These are phyloP conservation scores for Pontederia paniculata DNA, from an alignment of 176 grass and related monocot species.

Conservation along the genomic window DNA sequence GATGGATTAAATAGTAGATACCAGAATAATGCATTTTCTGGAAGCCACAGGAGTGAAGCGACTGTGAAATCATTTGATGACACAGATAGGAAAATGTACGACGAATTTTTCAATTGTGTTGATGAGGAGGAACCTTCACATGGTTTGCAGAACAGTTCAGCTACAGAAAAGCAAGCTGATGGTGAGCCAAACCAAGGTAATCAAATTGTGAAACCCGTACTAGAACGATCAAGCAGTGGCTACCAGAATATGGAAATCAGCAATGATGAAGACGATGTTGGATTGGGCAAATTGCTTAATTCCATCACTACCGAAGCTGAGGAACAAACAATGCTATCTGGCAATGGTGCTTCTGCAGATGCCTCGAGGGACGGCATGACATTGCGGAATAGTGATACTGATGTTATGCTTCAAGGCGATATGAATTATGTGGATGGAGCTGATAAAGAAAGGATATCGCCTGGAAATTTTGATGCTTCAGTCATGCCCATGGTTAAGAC, in stretches of 20 bases:
- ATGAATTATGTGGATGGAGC: background rate
- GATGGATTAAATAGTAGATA: conserved; percentile 9
- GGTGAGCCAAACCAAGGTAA: conserved; percentile 7
- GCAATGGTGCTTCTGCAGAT: background rate
- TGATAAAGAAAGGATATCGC: background rate
- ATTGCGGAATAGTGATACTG: background rate
- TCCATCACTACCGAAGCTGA: conserved; percentile 8
- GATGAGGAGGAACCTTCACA: conserved; percentile 31
- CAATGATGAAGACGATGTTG: conserved; percentile 11
- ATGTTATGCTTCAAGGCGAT: background rate
- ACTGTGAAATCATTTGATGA: conserved; percentile 6
- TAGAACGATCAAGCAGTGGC: background rate
- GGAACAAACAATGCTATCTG: background rate
- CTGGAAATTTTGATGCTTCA: conserved; percentile 15
- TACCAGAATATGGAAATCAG: conserved; percentile 21
- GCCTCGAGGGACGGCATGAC: conserved; percentile 1
- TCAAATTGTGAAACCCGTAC: conserved; percentile 11
- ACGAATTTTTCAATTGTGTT: conserved; percentile 34
- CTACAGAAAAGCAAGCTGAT: conserved; percentile 21
- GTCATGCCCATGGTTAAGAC: background rate
- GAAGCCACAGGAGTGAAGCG: conserved; percentile 5
- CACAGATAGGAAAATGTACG: conserved; percentile 35
- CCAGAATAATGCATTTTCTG: conserved; percentile 17
- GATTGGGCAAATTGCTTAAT: conserved; percentile 6
- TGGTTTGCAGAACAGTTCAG: conserved; percentile 6